Conservation (phyloP, 1,139 yeast genomes). For the Lodderomyces elongisporus region DNA sequence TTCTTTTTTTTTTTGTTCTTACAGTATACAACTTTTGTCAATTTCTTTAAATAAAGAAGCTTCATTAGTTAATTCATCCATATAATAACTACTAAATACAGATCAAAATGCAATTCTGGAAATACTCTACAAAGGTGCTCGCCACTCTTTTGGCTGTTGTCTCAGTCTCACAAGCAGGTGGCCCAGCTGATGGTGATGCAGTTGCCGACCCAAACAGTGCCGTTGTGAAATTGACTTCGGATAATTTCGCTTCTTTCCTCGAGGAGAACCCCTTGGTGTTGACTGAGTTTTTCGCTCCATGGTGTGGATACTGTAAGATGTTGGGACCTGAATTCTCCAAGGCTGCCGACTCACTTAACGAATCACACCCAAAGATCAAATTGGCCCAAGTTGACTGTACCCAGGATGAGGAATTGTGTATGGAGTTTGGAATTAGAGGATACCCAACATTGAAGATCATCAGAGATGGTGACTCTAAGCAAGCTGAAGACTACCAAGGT, state of each 20-base stretch:
- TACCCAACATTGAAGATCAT: constrained; percentile 89
- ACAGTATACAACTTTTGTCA: no score
- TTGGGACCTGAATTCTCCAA: constrained; percentile 85
- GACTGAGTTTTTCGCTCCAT: constrained; percentile 96
- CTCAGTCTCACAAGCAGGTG: constrained; percentile 30
- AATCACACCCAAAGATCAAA: constrained; percentile 54
- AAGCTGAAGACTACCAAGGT: constrained; percentile 67
- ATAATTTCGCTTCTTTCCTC: constrained; percentile 59
- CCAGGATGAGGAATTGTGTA: constrained; percentile 76
- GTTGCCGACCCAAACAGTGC: constrained; percentile 79
- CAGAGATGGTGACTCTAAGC: constrained; percentile 56
- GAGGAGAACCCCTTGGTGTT: constrained; percentile 72
- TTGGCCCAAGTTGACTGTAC: constrained; percentile 94
- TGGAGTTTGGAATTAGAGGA: constrained; percentile 71
- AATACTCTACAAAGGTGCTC: constrained; percentile 33
- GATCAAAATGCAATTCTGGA: constrained; percentile 45
- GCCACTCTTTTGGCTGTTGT: constrained; percentile 38
- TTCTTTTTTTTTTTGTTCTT: no score
- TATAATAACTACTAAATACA: no score
- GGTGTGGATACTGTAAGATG: constrained; percentile 99
- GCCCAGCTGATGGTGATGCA: constrained; percentile 54
- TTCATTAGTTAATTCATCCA: no score
- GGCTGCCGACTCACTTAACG: constrained; percentile 75
- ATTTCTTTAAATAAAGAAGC: no score
- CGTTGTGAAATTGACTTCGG: constrained; percentile 70